These are phyloP conservation scores for Fereydounia khargensis DNA, from an alignment of 1,284 basidiomycete species.

Conservation along the genomic window DNA sequence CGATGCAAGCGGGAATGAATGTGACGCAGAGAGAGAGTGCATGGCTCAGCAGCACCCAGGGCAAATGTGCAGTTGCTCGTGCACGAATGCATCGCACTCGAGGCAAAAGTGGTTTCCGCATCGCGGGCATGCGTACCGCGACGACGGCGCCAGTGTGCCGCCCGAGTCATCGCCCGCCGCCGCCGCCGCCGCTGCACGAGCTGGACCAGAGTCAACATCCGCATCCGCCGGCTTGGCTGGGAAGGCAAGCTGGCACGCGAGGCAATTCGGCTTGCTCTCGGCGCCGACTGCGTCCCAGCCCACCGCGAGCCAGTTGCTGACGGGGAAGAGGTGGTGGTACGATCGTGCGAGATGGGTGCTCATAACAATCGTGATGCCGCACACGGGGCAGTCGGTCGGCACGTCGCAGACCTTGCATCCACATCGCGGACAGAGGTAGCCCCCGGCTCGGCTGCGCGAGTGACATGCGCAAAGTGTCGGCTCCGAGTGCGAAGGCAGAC, in stretches of 20 bases:
- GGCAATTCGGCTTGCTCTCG: slow-evolving; percentile 11
- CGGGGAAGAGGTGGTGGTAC: slow-evolving; percentile 90
- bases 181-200: slow-evolving; percentile 5
- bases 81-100: slow-evolving; percentile 54
- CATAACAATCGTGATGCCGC: slow-evolving; percentile 94
- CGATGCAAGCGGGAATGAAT: neutral
- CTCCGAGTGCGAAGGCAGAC: slow-evolving; percentile 40
- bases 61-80: slow-evolving; percentile 51
- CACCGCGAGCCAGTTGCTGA: slow-evolving; percentile 73
- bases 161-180: slow-evolving; percentile 15
- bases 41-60: slow-evolving; percentile 44
- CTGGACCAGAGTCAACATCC: neutral
- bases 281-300: slow-evolving; percentile 13
- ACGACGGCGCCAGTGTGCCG: slow-evolving; percentile 35
- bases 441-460: slow-evolving; percentile 69
- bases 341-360: slow-evolving; percentile 93
- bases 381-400: slow-evolving; percentile 95
- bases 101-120: slow-evolving; percentile 50
- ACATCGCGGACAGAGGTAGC: slow-evolving; percentile 93
- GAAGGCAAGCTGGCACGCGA: slow-evolving; percentile 33
- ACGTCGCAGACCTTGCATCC: slow-evolving; percentile 91
- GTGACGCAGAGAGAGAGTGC: too few relatives aligned
- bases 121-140: slow-evolving; percentile 44
- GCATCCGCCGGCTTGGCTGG: slow-evolving; percentile 8
- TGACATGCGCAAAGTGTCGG: slow-evolving; percentile 76